Percentiles rank a stretch among this genome's conserved stretches.
Evolutionary conservation across 2,329 filamentous ascomycete species (phyloP).

Genomic region (Allantophomopsis cytisporea): DNA sequence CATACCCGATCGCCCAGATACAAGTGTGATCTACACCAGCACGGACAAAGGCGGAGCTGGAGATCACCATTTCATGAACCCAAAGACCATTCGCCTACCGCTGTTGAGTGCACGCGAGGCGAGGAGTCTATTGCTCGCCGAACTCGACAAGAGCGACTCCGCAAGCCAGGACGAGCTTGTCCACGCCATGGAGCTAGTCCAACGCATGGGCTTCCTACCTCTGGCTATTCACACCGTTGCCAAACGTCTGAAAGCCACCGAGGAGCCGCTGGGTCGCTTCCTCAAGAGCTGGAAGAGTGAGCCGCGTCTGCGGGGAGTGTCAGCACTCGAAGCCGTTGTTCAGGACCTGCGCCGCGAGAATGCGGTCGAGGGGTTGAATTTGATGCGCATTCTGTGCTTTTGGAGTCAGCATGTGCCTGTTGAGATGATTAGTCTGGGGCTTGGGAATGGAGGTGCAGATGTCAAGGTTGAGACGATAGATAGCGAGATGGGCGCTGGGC

Average conservation of each 20-base stretch:
- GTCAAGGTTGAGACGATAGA: conserved; percentile 4
- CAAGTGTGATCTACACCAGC: conserved; percentile 56
- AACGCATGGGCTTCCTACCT: conserved; percentile 49
- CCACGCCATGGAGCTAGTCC: conserved; percentile 47
- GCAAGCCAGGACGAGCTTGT: conserved; percentile 38
- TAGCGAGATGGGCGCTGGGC: not conserved
- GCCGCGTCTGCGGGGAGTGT: conserved; percentile 35
- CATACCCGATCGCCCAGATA: conserved; percentile 49
- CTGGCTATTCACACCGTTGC: conserved; percentile 56
- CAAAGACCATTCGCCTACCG: conserved; percentile 38
- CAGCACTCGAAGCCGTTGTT: conserved; percentile 31
- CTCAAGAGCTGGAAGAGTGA: conserved; percentile 41
- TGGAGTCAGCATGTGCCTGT: conserved; percentile 53
- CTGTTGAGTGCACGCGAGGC: conserved; percentile 42
- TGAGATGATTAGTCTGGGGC: conserved; percentile 46
- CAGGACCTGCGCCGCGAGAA: conserved; percentile 33
- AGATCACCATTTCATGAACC: conserved; percentile 45
- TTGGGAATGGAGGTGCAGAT: not conserved
- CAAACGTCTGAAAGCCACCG: conserved; percentile 43
- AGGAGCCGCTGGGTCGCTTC: conserved; percentile 47
- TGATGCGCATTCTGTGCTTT: conserved; percentile 52
- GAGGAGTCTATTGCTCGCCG: conserved; percentile 44
- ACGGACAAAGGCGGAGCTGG: conserved; percentile 42
- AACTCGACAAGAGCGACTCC: conserved; percentile 40
- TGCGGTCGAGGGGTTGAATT: conserved; percentile 41